Conservation (phyloP, 1,139 yeast species). For the Saccharomyces hybrid region DNA sequence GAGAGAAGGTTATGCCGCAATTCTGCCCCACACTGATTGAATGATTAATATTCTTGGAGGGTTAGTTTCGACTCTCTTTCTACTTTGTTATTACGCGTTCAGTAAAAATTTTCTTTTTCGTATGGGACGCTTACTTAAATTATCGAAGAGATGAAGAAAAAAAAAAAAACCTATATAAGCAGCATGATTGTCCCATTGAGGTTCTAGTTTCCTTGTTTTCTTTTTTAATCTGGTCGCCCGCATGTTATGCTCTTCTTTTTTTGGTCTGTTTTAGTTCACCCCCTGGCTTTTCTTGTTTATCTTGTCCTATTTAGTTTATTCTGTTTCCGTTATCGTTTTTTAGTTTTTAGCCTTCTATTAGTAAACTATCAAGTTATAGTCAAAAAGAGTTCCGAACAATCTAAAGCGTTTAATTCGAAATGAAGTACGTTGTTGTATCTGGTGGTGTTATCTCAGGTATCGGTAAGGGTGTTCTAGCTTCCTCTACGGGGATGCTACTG, state of each 20-base stretch:
- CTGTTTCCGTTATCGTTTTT: neutral
- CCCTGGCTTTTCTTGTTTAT: neutral
- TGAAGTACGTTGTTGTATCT: slow-evolving; percentile 98
- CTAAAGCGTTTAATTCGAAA: slow-evolving; percentile 21
- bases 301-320: neutral
- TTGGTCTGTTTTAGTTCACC: neutral
- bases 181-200: neutral
- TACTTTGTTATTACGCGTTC: neutral
- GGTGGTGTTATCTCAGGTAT: slow-evolving; percentile 99
- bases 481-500: slow-evolving; percentile 90
- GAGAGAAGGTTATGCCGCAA: no score
- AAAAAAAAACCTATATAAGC: neutral
- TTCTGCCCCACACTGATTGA: no score
- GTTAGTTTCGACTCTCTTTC: neutral
- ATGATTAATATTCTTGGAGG: no score
- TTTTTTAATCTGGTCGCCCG: neutral
- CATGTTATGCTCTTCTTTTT: neutral
- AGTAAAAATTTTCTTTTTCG: neutral
- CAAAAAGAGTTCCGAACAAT: no score
- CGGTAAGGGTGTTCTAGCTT: slow-evolving; percentile 94
- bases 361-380: no score
- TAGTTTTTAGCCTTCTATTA: neutral
- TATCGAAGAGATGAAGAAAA: neutral
- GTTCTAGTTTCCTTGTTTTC: neutral
- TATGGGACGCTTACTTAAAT: neutral